Conservation (phyloP, 78 protist genomes). For the Emiliania huxleyi region DNA sequence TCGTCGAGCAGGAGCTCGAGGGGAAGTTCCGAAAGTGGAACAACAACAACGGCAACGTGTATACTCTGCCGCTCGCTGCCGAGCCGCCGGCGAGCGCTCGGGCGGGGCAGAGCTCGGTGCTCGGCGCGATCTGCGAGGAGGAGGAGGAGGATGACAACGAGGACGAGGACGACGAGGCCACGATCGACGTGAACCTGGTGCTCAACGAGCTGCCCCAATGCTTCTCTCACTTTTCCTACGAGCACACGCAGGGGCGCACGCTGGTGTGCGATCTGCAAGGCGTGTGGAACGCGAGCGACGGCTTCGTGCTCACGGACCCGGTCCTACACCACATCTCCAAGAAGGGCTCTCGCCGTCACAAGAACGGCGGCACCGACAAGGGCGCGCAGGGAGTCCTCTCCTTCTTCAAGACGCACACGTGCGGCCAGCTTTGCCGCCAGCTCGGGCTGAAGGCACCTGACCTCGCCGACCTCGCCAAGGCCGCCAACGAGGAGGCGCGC, state of each 20-base stretch:
- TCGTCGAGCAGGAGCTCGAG: neutral
- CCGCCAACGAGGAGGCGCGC: no score
- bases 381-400: no score
- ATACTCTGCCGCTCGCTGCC: neutral
- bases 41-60: neutral
- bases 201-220: neutral
- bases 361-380: no score
- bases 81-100: neutral
- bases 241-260: neutral
- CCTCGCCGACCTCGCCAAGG: no score
- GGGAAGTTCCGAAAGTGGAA: neutral
- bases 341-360: no score
- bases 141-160: neutral
- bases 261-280: constrained; percentile 20
- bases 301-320: no score
- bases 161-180: neutral
- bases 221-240: neutral
- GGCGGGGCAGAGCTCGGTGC: neutral
- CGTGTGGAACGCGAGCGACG: neutral
- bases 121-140: neutral
- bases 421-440: no score
- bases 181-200: neutral
- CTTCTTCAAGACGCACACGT: no score
- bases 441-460: no score
- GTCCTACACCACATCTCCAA: no score